These are phyloP conservation scores for Amylostereum areolatum DNA, from an alignment of 1,284 basidiomycete genomes.

Conservation along the genomic window DNA sequence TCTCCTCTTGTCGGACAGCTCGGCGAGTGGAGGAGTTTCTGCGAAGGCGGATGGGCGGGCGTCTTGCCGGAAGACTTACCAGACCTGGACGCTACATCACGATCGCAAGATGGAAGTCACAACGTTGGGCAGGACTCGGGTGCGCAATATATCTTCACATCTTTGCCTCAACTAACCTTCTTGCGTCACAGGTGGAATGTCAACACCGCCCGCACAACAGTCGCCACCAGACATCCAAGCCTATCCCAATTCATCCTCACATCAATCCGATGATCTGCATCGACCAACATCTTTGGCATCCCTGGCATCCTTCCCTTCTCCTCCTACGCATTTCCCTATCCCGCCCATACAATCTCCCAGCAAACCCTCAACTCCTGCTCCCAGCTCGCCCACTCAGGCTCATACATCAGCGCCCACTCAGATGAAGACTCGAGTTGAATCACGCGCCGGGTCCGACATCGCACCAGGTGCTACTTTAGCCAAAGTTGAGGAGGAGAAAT, in stretches of 20 bases:
- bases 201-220: too few species aligned
- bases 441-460: constrained; percentile 13
- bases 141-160: too few species aligned
- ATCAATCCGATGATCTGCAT: constrained; percentile 8
- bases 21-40: constrained; percentile 64
- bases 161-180: too few species aligned
- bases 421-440: constrained; percentile 6
- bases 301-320: constrained; percentile 63
- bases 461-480: constrained; percentile 1
- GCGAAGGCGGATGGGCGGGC: constrained; percentile 69
- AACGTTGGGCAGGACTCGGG: too few species aligned
- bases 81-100: constrained; percentile 24
- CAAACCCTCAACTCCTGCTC: constrained; percentile 7
- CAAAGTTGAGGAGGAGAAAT: constrained; percentile 14
- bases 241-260: background rate
- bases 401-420: background rate
- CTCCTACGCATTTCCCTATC: constrained; percentile 64
- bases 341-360: constrained; percentile 32
- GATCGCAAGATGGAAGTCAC: background rate
- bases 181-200: too few species aligned
- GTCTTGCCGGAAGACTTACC: constrained; percentile 48
- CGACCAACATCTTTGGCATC: constrained; percentile 44
- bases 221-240: too few species aligned
- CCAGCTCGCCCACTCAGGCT: constrained; percentile 2
- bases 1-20: constrained; percentile 60